phyloP scores from a whole-genome alignment of 2,329 filamentous ascomycete species.

The Botrytis tulipae region DNA sequence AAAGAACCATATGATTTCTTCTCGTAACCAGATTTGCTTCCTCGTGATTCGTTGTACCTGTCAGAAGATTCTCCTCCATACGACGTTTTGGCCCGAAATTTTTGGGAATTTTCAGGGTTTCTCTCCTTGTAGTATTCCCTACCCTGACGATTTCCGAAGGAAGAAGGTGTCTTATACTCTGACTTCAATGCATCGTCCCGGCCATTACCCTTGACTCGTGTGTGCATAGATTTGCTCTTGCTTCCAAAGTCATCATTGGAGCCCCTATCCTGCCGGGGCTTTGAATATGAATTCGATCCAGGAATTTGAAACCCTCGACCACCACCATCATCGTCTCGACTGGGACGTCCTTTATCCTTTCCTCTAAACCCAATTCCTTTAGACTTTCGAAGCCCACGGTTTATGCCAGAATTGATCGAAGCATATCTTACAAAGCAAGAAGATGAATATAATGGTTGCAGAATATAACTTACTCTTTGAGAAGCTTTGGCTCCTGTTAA shows the following conservation, averaged over 20 bases:
- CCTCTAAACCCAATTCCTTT: slow-evolving; percentile 39
- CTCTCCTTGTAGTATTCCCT: not conserved
- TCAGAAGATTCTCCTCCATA: not conserved
- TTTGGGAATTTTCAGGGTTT: not conserved
- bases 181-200: not conserved
- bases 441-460: slow-evolving; percentile 19
- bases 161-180: not conserved
- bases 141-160: not conserved
- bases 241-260: not conserved
- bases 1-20: slow-evolving; percentile 3
- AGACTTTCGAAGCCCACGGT: slow-evolving; percentile 59
- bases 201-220: not conserved
- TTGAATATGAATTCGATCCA: not conserved
- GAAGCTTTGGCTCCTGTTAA: slow-evolving; percentile 23
- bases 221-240: not conserved
- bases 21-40: not conserved
- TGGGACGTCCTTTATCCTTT: slow-evolving; percentile 22
- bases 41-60: not conserved
- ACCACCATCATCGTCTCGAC: not conserved
- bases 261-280: not conserved
- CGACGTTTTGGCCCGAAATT: not conserved
- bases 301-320: slow-evolving; percentile 4
- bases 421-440: slow-evolving; percentile 42
- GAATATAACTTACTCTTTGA: slow-evolving; percentile 13
- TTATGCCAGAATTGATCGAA: slow-evolving; percentile 67